phyloP scores from a whole-genome alignment of 768 basidiomycete species.

The Chalciporus chontae region DNA sequence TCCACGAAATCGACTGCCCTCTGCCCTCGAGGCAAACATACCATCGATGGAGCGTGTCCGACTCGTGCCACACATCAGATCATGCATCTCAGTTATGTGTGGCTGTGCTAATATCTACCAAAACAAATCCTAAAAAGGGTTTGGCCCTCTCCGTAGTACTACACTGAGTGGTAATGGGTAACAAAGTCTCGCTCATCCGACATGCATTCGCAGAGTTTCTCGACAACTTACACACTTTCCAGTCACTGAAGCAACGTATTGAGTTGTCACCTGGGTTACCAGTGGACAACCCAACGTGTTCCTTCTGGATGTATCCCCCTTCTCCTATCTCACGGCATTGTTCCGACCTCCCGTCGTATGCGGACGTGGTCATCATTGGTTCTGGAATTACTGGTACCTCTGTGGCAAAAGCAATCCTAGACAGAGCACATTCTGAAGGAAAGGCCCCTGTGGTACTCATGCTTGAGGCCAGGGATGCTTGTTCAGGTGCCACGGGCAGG shows the following conservation, averaged over 20 bases:
- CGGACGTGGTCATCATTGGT: constrained; percentile 69
- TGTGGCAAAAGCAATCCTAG: constrained; percentile 52
- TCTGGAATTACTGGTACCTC: constrained; percentile 75
- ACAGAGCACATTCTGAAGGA: constrained; percentile 25
- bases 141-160: background rate
- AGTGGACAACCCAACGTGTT: constrained; percentile 44
- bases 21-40: background rate
- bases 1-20: background rate
- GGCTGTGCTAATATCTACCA: background rate
- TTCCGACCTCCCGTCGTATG: constrained; percentile 35
- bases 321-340: constrained; percentile 44
- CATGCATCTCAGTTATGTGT: background rate
- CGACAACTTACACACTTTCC: constrained; percentile 18
- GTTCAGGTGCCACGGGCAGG: constrained; percentile 75
- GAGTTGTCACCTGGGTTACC: constrained; percentile 55
- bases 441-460: constrained; percentile 52
- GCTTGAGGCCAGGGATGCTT: constrained; percentile 77
- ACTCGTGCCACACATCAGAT: constrained; percentile 1
- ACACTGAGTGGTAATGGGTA: constrained; percentile 22
- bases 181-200: constrained; percentile 20
- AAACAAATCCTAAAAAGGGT: too few species aligned
- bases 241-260: constrained; percentile 32
- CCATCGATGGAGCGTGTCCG: constrained; percentile 7
- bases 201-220: constrained; percentile 20
- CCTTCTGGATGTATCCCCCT: constrained; percentile 63